A percentile compares a stretch with the other conserved stretches of the same genome.
phyloP scores from a whole-genome alignment of 2,329 filamentous ascomycete genomes.

The Teratosphaeria nubilosa region DNA sequence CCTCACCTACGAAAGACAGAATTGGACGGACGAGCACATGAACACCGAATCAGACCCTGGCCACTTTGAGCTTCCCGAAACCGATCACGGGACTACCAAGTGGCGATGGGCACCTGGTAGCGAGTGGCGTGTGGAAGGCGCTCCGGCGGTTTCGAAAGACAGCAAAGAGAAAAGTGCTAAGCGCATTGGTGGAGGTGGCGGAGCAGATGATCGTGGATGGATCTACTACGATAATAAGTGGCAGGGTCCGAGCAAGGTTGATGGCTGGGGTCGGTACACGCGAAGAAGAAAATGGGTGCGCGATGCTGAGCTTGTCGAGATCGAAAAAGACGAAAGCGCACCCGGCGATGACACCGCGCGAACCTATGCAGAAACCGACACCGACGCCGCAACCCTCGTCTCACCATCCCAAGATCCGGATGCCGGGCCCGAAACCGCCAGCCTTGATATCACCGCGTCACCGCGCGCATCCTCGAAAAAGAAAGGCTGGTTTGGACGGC shows the following conservation, averaged over 20 bases:
- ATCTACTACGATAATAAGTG: conserved; percentile 99
- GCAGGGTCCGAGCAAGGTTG: conserved; percentile 77
- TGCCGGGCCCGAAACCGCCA: not conserved
- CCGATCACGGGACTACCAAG: conserved; percentile 49
- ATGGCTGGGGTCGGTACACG: conserved; percentile 93
- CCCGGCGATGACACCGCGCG: conserved; percentile 5
- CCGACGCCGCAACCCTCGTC: not conserved
- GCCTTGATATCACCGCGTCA: conserved; percentile 8
- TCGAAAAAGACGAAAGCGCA: conserved; percentile 20
- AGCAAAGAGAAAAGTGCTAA: conserved; percentile 9
- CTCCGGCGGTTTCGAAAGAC: conserved; percentile 37
- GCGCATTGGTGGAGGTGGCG: conserved; percentile 17
- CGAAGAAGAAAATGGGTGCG: conserved; percentile 91
- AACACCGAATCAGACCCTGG: conserved; percentile 69
- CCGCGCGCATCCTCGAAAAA: conserved; percentile 4
- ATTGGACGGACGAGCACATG: conserved; percentile 95
- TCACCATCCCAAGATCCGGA: not conserved
- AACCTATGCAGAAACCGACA: conserved; percentile 7
- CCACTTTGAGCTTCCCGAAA: conserved; percentile 57
- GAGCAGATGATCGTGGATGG: conserved; percentile 64
- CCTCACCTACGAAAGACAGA: conserved; percentile 77
- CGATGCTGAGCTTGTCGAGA: conserved; percentile 87
- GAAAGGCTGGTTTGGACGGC: conserved; percentile 20
- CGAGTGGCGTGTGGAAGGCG: conserved; percentile 78
- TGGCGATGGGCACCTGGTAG: conserved; percentile 81